phyloP scores from a whole-genome alignment of 1,284 basidiomycete genomes.

The Rhodotorula sp. region DNA sequence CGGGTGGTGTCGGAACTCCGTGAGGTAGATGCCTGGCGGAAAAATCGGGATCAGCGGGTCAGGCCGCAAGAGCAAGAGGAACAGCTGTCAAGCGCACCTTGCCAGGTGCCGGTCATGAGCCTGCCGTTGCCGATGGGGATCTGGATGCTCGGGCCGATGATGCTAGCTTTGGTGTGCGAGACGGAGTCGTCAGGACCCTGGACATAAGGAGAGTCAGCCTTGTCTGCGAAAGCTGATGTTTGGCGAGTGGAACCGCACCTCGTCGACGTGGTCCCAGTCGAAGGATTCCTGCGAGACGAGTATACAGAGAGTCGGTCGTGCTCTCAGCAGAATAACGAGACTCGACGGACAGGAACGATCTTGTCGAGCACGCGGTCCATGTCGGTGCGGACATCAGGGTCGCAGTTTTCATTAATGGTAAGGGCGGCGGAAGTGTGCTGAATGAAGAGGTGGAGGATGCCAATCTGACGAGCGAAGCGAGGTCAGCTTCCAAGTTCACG shows the following conservation, averaged over 20 bases:
- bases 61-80: background rate
- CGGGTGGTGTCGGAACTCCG: conserved; percentile 44
- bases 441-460: conserved; percentile 45
- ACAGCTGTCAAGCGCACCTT: conserved; percentile 27
- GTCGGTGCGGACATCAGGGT: conserved; percentile 48
- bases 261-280: conserved; percentile 50
- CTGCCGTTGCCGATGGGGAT: conserved; percentile 47
- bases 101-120: conserved; percentile 29
- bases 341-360: conserved; percentile 40
- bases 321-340: background rate
- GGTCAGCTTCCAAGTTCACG: background rate
- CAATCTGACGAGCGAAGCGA: conserved; percentile 34
- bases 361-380: conserved; percentile 50
- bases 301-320: too few species aligned
- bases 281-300: conserved; percentile 38
- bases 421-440: conserved; percentile 40
- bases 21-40: background rate
- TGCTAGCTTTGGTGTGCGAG: conserved; percentile 48
- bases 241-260: conserved; percentile 16
- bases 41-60: background rate
- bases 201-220: background rate
- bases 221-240: too few species aligned
- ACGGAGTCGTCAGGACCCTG: conserved; percentile 44
- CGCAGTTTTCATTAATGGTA: conserved; percentile 45
- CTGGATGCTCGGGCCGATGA: conserved; percentile 48